Evolutionary conservation across 257 asterid genomes (phyloP), one percentile per base, ranked within the genome.

Genomic region (Mitragyna speciosa): DNA sequence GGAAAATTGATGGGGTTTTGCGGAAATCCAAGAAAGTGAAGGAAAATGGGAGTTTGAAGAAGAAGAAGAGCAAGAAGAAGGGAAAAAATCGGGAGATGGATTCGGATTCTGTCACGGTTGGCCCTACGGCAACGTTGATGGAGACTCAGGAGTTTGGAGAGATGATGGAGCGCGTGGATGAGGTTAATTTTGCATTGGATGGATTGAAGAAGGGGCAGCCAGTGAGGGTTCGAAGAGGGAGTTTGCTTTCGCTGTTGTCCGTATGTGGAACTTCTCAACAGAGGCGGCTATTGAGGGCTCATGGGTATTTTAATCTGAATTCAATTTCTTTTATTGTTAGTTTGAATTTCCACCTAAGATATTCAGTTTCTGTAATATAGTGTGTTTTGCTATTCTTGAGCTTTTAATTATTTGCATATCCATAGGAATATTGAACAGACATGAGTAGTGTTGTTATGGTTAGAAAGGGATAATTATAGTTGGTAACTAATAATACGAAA

Each of bases 61-160:
- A 88, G 87, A 86, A 90, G 81, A 86, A 89, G 80, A 89, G 85
- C 77, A 85, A 81, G 83, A 89, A 87, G 64, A 90, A 93, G 73
- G 81, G 80, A 78, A 79, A 88, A 82, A 17, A 28, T 19, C 82
- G 87, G 84, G 92, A 84, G 83, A 11, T 79, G 68, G 95, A 43
- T 65, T 63, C 75, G 15, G 72, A 52, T 65, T 51, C 80, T 31
- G 80, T 73, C 49, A 67, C 87, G 51, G 36, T 78, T 66, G 85
- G 82, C n/a, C 83, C 89, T 66, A 86, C 93, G 26, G 85, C 92
- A 76, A 91, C 97, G 17, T 80, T 94, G 86, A 90, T 92, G 96
- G 98, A 92, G 87, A 91, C 97, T 78, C 97, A 91, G 82, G 98
- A 92, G 85, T 89, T 76, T 77, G 97, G 97, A 80, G 97, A 92